Base-by-base conservation (phyloP, 1,284 basidiomycete genomes). In the Dichomitus squalens region DNA sequence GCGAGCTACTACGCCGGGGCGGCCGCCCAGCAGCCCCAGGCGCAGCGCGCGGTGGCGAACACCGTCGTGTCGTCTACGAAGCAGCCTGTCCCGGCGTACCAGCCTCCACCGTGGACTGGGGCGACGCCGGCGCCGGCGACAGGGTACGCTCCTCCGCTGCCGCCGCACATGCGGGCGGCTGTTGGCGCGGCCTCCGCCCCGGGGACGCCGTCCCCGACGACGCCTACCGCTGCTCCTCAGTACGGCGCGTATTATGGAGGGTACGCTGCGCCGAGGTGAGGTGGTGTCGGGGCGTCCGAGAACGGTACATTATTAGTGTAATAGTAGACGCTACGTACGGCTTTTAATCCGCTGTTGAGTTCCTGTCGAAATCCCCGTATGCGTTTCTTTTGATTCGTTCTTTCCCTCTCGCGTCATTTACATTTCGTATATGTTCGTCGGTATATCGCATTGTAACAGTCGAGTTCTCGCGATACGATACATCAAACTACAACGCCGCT, bases 21-120 rank as follows among this genome's bases (percentile, higher is more conserved):
- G 29, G 65, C 57, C 27, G 63, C 61, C 31, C 66, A 64, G 43
- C 76, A 75, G 54, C 52, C 68, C 9, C 65, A 72, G 21, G 70
- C 74, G 9, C 78, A 77, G 58, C 78, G 79, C 3, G 79, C 77
- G 0, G 79, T 81, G 2, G 79, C 80, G 2, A 81, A 81, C 43
- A 82, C 80, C 0, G 78, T 81, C 1, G 55, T 73, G 23, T 53
- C 63, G 0, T 55, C 68, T 27, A 60, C 55, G 12, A 61, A 67
- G 34, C 53, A 55, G 14, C 75, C 73, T 59, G 54, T 11, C 5
- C 29, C 29, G 29, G 11, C 68, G 16, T 72, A 69, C 35, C 68
- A 67, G 31, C 58, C 68, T 12, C 39, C 66, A 2, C 54, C 68
- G 1, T 70, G 70, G 61, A 63, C 65, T 18, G 63, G 67, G 6